Evolutionary conservation across 257 asterid species (phyloP), one percentile per base, ranked within the genome.

Genomic region (Ajuga chamaepitys): DNA sequence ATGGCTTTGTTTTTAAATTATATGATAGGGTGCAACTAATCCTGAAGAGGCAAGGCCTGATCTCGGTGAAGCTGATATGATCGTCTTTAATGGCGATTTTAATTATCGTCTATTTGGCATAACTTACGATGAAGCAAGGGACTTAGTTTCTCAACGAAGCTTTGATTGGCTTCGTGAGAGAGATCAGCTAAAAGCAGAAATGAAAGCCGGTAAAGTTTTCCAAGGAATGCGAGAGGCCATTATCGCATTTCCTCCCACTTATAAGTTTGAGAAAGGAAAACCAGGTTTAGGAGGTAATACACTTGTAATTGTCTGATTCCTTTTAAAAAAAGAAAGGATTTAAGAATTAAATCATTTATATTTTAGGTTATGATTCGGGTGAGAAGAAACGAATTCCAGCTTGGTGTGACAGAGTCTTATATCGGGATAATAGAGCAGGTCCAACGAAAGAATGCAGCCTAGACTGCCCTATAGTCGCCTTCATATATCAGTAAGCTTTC

Each of bases 101-200:
- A 88, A 92, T 64, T 92, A 92, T 78, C 95, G 98, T 52, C 88
- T 92, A 51, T 88, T 86, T 66, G 98, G 98, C 47, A 92, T 92
- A 71, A 77, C 95, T 11, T 92, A 92, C 44, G 98, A 88, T 42
- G 96, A 92, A 69, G 95, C 95, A 17, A 83, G 98, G 76, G 98
- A 92, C 75, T 85, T 92, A 12, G 96, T 92, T 51, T 92, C 98
- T 21, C 95, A 92, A 72, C 78, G 96, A 79, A 77, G 95, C 81
- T 92, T 92, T 57, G 98, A 88, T 68, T 92, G 98, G 98, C 96
- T 92, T 58, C 91, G 95, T n/a, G 96, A 92, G 80, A 92, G 75
- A 68, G 98, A 88, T 78, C 96, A 92, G 74, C 61, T 88, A 45
- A 82, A 93, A 72, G 88, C 85, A 42, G 96, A 88, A 67, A 92